Evolutionary conservation across 257 asterid genomes (phyloP), one percentile per base, ranked within the genome.

Genomic region (Eucommia ulmoides): DNA sequence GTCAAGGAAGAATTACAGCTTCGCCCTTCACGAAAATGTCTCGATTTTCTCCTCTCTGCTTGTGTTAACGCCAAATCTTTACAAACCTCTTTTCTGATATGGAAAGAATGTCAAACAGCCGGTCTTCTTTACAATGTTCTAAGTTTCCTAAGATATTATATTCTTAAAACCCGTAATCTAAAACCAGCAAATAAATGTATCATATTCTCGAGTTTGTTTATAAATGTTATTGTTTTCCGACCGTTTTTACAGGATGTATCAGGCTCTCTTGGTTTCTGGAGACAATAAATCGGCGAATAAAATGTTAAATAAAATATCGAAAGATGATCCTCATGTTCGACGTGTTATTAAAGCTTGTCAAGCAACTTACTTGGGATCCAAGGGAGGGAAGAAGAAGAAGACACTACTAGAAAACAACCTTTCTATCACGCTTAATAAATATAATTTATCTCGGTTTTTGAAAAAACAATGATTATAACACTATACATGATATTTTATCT

Each of bases 1-100:
- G 19, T 81, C 42, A 91, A 83, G 68, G 66, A 72, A 33, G 86
- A 86, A 61, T 54, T 91, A 16, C 74, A 74, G n/a, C 49, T 76
- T 61, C 63, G 38, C 24, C 96, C 94, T 61, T 78, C 99, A 45
- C 70, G 94, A 25, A 79, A 74, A 69, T 56, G 78, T 61, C 81
- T 91, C 23, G 96, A 91, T 72, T 83, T 91, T 79, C 89, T 91
- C 71, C 83, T 91, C 12, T 54, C 77, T 56, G 92, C 95, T 20
- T 83, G 93, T 52, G 77, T 68, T 23, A 60, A 19, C 48, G 77
- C 94, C 33, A 78, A 79, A 58, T 94, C 81, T 67, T 63, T 78
- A 60, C 50, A 70, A 54, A 35, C 78, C 25, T 70, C 89, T 45
- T 70, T 68, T 60, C 58, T 64, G 17, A 66, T 86, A 51, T 83